A percentile compares a stretch with the other conserved stretches of the same genome.
These are phyloP conservation scores for Vitis rotundifolia DNA, from an alignment of 164 flowering plant species.

Conservation along the genomic window DNA sequence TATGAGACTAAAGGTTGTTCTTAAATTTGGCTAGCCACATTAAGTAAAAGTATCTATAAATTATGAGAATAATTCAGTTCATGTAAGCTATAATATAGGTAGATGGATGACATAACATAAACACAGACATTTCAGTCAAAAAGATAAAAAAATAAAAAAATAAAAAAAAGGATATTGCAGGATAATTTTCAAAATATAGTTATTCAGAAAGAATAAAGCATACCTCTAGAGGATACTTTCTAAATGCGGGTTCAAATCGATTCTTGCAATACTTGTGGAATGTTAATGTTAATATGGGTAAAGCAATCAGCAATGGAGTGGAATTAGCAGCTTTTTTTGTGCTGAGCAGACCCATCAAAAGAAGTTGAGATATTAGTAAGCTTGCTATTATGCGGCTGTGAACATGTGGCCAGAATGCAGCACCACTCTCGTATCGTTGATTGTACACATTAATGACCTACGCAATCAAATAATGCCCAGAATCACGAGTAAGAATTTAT, in stretches of 20 bases:
- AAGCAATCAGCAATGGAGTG: constrained; percentile 73
- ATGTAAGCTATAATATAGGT: too few relatives aligned
- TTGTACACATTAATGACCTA: constrained; percentile 94
- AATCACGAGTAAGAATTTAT: not conserved
- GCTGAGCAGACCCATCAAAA: constrained; percentile 83
- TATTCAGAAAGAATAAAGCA: constrained; percentile 7
- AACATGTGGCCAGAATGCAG: constrained; percentile 97
- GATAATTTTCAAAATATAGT: not conserved
- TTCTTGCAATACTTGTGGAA: constrained; percentile 88
- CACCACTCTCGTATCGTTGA: constrained; percentile 89
- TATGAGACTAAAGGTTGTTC: too few relatives aligned
- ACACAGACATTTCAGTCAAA: too few relatives aligned
- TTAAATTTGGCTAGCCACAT: too few relatives aligned
- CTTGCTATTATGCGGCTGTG: constrained; percentile 85
- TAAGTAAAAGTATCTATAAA: too few relatives aligned
- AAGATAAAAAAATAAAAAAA: not conserved
- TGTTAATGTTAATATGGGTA: constrained; percentile 74
- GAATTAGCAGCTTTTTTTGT: constrained; percentile 90
- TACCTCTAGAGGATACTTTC: constrained; percentile 92
- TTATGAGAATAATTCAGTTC: too few relatives aligned
- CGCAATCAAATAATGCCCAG: constrained; percentile 4
- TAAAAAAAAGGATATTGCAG: not conserved
- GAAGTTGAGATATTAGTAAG: constrained; percentile 84
- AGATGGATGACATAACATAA: too few relatives aligned
- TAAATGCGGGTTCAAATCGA: constrained; percentile 95